Evolutionary conservation across 305 asterid genomes (phyloP).

Genomic region (Caryopteris hybrid): DNA sequence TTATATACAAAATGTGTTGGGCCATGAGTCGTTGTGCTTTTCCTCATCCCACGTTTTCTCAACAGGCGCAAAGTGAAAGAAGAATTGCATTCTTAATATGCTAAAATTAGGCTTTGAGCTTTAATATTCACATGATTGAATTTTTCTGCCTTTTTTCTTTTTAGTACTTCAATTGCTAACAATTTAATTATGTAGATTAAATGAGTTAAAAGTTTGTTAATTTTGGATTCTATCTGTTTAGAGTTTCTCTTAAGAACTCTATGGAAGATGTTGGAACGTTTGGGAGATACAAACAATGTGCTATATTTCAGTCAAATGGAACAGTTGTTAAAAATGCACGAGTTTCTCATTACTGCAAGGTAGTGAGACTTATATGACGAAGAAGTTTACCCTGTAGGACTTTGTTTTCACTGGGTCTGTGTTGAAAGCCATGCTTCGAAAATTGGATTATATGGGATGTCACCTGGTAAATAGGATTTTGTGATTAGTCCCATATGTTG

Average conservation of each 20-base stretch:
- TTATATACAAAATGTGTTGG: no score
- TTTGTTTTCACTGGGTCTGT: neutral
- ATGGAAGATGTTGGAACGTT: neutral
- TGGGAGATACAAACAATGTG: neutral
- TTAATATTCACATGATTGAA: neutral
- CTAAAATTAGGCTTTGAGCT: neutral
- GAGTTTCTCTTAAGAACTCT: constrained; percentile 1
- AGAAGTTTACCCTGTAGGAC: neutral
- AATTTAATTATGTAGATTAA: neutral
- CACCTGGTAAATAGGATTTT: neutral
- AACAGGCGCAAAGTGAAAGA: neutral
- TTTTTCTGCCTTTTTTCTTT: neutral
- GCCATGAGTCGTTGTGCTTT: no score
- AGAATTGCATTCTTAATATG: neutral
- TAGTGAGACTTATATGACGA: neutral
- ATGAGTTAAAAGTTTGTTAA: neutral
- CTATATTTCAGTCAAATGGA: neutral
- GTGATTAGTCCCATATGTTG: neutral
- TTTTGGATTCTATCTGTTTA: neutral
- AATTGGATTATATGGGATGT: neutral
- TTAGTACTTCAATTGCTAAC: neutral
- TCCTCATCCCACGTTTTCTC: no score
- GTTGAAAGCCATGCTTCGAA: neutral
- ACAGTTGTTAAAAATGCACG: neutral
- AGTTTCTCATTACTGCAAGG: neutral